Base-by-base conservation (phyloP, 2,329 filamentous ascomycete species). In the Simplicillium sp. region DNA sequence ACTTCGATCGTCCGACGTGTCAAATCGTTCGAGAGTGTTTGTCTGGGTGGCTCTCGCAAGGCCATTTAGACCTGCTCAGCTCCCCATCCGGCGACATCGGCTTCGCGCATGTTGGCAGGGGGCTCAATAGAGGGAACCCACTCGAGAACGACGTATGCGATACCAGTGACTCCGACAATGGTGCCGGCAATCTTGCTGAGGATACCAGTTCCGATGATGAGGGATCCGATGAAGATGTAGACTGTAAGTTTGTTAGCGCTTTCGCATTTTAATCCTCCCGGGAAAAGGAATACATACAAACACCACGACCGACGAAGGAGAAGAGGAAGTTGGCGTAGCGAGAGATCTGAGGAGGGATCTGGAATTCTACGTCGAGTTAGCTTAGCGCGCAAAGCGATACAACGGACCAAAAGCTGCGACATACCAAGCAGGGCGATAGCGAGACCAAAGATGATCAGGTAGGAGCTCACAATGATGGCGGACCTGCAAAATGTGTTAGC, bases 251-350 rank as follows among this genome's bases (percentile, higher is more conserved):
- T 12, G 34, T 44, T 18, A 45, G 20, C 20, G 20, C 20, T 25
- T 25, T 25, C 9, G 5, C 9, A 6, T 25, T 25, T 9, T 9
- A 25, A 25, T 25, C 20, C 9, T 25, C 6, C 20, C 5, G 20
- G 20, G 9, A 6, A 25, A 6, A 25, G 5, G 12, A 13, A 11
- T 32, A 80, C 87, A 67, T 79, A 95, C 89, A 97, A 61, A 87
- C 73, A 65, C 92, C 92, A 59, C 92, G 88, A 46, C 92, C 92
- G 52, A 97, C 68, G 74, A 98, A 97, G 43, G 87, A 94, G 73
- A 97, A 97, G 65, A 97, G 82, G 73, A 98, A 98, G 11, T 87
- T 94, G 41, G 88, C 90, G 70, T 97, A 95, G 67, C 87, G 83
- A 44, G 88, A 84, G 41, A 95, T 75, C 61, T 95, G 89, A 44